These are phyloP conservation scores for Lepiota brunneoincarnata DNA, from an alignment of 768 basidiomycete species.

Conservation along the genomic window DNA sequence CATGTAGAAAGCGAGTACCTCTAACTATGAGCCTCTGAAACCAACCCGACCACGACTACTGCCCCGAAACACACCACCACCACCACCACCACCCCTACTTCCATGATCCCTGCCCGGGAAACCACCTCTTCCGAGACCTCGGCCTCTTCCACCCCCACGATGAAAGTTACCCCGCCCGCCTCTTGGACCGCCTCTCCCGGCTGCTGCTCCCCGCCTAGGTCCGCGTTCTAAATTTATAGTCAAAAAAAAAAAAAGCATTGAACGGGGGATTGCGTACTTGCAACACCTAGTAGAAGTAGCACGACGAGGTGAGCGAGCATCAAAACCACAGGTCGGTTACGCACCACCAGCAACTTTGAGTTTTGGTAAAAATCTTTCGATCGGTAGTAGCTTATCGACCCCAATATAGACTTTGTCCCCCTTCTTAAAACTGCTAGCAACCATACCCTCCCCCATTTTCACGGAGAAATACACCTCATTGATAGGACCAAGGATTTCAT, in stretches of 20 bases:
- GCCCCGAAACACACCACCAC: slow-evolving; percentile 45
- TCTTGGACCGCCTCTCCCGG: slow-evolving; percentile 30
- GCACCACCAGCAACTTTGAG: slow-evolving; percentile 78
- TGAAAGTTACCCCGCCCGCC: slow-evolving; percentile 47
- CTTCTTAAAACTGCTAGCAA: slow-evolving; percentile 92
- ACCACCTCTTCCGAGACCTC: slow-evolving; percentile 26
- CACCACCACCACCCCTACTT: slow-evolving; percentile 31
- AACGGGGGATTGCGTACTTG: slow-evolving; percentile 36
- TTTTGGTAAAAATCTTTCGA: slow-evolving; percentile 96
- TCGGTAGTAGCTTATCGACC: slow-evolving; percentile 94
- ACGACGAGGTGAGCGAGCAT: slow-evolving; percentile 3
- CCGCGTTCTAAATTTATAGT: slow-evolving; percentile 33
- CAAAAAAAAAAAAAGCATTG: slow-evolving; percentile 16
- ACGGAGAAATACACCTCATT: slow-evolving; percentile 98
- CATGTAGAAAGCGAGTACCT: too few species aligned
- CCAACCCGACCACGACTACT: slow-evolving; percentile 39
- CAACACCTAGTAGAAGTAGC: slow-evolving; percentile 35
- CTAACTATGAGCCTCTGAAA: slow-evolving; percentile 46
- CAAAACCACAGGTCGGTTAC: slow-evolving; percentile 19
- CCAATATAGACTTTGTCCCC: slow-evolving; percentile 98
- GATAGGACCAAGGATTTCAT: slow-evolving; percentile 99
- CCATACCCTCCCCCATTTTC: slow-evolving; percentile 96
- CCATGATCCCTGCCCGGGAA: slow-evolving; percentile 42
- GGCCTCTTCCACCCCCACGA: slow-evolving; percentile 42
- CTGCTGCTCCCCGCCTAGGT: slow-evolving; percentile 37